These are phyloP conservation scores for Myxozyma vanderwaltii DNA, from an alignment of 805 yeast species.

Conservation along the genomic window DNA sequence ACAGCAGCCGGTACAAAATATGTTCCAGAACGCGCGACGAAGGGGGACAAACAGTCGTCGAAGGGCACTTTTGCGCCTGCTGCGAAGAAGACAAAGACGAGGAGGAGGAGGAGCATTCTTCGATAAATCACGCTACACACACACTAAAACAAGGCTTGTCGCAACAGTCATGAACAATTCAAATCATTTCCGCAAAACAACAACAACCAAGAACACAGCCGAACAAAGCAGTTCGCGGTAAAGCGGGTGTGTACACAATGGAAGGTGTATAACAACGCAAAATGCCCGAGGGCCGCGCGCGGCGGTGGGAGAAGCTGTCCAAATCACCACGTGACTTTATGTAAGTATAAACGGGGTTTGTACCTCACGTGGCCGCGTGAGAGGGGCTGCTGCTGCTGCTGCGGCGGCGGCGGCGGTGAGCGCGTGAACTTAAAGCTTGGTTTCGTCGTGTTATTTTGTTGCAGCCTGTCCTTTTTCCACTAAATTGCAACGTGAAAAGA, in stretches of 20 bases:
- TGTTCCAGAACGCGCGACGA: slow-evolving; percentile 22
- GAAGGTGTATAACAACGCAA: no score
- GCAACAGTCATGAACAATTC: no score
- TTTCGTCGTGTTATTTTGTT: not conserved
- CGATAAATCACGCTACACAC: not conserved
- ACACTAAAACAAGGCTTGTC: no score
- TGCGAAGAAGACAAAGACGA: not conserved
- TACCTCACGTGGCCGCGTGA: no score
- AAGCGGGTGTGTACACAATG: not conserved
- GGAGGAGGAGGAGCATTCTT: not conserved
- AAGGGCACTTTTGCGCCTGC: slow-evolving; percentile 9
- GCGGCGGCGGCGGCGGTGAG: no score
- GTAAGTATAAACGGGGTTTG: no score
- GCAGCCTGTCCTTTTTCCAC: not conserved
- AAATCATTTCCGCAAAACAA: no score
- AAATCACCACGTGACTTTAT: no score
- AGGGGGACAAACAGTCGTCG: slow-evolving; percentile 14
- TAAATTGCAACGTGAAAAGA: no score
- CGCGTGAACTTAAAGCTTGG: not conserved
- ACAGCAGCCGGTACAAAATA: slow-evolving; percentile 26
- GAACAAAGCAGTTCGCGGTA: not conserved
- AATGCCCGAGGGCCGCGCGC: not conserved
- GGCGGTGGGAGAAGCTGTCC: no score
- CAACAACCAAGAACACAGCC: no score
- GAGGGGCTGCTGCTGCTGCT: no score